These are phyloP conservation scores for Limtongia smithiae DNA, from an alignment of 805 yeast genomes.

Conservation along the genomic window DNA sequence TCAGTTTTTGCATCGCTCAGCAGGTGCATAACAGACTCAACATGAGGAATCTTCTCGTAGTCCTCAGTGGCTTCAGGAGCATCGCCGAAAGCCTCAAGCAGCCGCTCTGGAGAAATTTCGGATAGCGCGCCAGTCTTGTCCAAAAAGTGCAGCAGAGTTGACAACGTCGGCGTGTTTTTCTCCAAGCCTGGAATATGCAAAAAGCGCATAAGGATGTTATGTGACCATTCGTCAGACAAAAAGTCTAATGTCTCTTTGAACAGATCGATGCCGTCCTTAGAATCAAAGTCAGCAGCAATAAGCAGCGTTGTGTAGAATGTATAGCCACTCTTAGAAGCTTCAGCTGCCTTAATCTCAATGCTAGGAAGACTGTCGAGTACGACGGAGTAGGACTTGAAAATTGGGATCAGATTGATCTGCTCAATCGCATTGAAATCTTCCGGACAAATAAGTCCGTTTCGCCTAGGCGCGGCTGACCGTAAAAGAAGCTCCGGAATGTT, in stretches of 20 bases:
- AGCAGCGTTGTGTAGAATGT: slow-evolving; percentile 16
- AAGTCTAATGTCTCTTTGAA: slow-evolving; percentile 9
- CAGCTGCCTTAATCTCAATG: slow-evolving; percentile 2
- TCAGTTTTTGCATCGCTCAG: slow-evolving; percentile 8
- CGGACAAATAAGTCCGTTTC: slow-evolving; percentile 55
- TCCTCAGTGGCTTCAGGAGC: slow-evolving; percentile 9
- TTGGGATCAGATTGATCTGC: slow-evolving; percentile 34
- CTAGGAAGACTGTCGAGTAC: slow-evolving; percentile 18
- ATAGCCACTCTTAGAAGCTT: not conserved
- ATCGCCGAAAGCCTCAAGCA: slow-evolving; percentile 1
- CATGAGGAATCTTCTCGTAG: slow-evolving; percentile 18
- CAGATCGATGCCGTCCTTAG: slow-evolving; percentile 14
- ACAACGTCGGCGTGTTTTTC: slow-evolving; percentile 13
- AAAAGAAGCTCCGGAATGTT: slow-evolving; percentile 43
- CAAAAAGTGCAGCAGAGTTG: slow-evolving; percentile 20
- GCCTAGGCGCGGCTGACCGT: slow-evolving; percentile 40
- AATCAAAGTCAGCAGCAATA: slow-evolving; percentile 22
- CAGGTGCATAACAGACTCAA: not conserved
- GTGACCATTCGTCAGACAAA: not conserved
- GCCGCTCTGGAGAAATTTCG: slow-evolving; percentile 5
- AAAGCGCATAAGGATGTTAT: slow-evolving; percentile 9
- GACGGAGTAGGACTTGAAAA: slow-evolving; percentile 1
- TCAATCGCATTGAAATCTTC: slow-evolving; percentile 39
- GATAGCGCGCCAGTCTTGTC: slow-evolving; percentile 4
- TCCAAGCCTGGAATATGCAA: slow-evolving; percentile 23